Conservation (phyloP, 2,329 filamentous ascomycete species). For the Epichloe gansuensis region DNA sequence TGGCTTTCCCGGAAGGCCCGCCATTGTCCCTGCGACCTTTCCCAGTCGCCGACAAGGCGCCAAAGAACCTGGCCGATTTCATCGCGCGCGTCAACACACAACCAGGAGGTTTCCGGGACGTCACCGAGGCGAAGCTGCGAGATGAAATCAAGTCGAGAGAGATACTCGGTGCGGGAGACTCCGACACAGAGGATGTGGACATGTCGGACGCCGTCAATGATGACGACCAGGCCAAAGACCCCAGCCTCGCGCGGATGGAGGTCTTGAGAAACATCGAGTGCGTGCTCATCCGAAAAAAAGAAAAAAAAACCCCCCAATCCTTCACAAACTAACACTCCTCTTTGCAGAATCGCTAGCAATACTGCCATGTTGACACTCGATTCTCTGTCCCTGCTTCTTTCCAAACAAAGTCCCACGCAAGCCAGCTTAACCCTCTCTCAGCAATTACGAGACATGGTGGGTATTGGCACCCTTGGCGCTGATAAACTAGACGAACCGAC, state of each 20-base stretch:
- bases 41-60: conserved; percentile 42
- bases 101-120: conserved; percentile 61
- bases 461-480: conserved; percentile 60
- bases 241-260: conserved; percentile 41
- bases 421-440: conserved; percentile 59
- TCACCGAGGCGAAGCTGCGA: conserved; percentile 61
- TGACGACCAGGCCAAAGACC: conserved; percentile 30
- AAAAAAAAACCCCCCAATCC: too few relatives aligned
- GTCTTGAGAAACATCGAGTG: conserved; percentile 47
- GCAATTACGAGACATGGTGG: conserved; percentile 55
- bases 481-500: conserved; percentile 51
- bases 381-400: conserved; percentile 69
- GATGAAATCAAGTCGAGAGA: conserved; percentile 46
- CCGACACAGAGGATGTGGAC: conserved; percentile 32
- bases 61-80: conserved; percentile 55
- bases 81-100: conserved; percentile 74
- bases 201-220: conserved; percentile 35
- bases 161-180: conserved; percentile 27
- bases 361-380: conserved; percentile 61
- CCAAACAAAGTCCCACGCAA: conserved; percentile 64
- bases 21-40: conserved; percentile 26
- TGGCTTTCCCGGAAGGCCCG: conserved; percentile 20
- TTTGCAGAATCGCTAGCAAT: conserved; percentile 28
- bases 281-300: conserved; percentile 10
- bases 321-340: background rate